These are phyloP conservation scores for Beauveria scarabaeidicola DNA, from an alignment of 2,329 filamentous ascomycete genomes.

Conservation along the genomic window DNA sequence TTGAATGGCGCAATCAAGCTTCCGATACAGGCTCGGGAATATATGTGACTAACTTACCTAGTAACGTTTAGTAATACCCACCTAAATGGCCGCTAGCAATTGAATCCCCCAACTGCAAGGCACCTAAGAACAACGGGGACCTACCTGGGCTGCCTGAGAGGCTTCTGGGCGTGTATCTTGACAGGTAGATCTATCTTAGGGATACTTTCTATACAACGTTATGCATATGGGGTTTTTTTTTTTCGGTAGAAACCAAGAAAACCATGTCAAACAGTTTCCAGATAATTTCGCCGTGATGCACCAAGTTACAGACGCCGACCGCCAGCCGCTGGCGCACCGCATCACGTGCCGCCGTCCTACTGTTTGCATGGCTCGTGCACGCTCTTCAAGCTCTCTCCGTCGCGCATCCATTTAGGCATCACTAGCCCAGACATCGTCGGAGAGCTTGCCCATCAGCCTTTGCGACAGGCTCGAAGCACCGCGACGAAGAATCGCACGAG, in stretches of 20 bases:
- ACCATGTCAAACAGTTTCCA: no score
- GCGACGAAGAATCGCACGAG: background rate
- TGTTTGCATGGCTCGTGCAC: slow-evolving; percentile 11
- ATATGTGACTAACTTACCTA: slow-evolving; percentile 7
- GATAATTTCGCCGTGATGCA: no score
- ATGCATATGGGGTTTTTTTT: no score
- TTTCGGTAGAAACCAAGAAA: no score
- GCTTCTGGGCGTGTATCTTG: background rate
- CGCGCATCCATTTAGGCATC: slow-evolving; percentile 3
- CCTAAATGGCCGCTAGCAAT: background rate
- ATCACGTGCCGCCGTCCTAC: slow-evolving; percentile 8
- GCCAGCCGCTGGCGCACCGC: background rate
- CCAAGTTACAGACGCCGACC: background rate
- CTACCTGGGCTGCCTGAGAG: background rate
- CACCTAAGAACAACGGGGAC: background rate
- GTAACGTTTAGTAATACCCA: background rate
- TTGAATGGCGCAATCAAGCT: slow-evolving; percentile 5
- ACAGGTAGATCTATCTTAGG: background rate
- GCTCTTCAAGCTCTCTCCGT: background rate
- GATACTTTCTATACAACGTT: no score
- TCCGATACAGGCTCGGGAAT: slow-evolving; percentile 8
- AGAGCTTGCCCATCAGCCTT: slow-evolving; percentile 3
- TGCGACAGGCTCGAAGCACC: background rate
- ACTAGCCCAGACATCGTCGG: slow-evolving; percentile 2
- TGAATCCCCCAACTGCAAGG: background rate